Evolutionary conservation across 805 yeast genomes (phyloP), one percentile per base, ranked within the genome.

Genomic region (Candida ortonii): DNA sequence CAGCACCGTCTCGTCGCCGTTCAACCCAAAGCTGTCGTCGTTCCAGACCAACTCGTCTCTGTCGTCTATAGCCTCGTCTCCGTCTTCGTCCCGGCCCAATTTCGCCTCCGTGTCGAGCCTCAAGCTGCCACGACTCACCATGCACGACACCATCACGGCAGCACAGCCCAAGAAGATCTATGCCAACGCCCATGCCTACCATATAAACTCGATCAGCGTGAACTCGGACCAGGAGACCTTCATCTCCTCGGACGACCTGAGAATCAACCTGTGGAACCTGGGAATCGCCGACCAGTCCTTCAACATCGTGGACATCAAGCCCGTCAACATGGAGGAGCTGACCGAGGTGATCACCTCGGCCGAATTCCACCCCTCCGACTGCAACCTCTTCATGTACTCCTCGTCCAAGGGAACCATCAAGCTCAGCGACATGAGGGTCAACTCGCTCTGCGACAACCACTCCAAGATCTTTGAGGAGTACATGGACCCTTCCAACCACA

Each of bases 281-380:
- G 88, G 86, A 35, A 84, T 88, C 49, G 87, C 96, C 14, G 96
- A 90, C 62, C 96, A 90, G 65, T 78, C 89, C 52, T 93, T 93
- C 65, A 94, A 93, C 62, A 93, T 93, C 47, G 97, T 93, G 39
- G 98, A 93, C 64, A 93, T 93, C 55, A 88, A 94, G 61, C 99
- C 99, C 7, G 85, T 88, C 6, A 88, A 88, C 62, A 94, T 93
- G 98, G 99, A 93, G 67, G 99, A 93, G 65, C 74, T 93, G 52
- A 90, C 98, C 7, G 98, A 93, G 62, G 98, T 93, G 33, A 90
- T 93, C 46, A 93, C 99, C 12, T 76, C 89, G 53, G 94, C 97
- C 2, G 96, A 89, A 60, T 93, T 93, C 67, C 97, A 94, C 61
- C 98, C 99, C 11, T 64, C 68, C 28, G 80, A 80, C 57, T 93